Evolutionary conservation across 768 basidiomycete species (phyloP).

Genomic region (Suillus clintonianus): DNA sequence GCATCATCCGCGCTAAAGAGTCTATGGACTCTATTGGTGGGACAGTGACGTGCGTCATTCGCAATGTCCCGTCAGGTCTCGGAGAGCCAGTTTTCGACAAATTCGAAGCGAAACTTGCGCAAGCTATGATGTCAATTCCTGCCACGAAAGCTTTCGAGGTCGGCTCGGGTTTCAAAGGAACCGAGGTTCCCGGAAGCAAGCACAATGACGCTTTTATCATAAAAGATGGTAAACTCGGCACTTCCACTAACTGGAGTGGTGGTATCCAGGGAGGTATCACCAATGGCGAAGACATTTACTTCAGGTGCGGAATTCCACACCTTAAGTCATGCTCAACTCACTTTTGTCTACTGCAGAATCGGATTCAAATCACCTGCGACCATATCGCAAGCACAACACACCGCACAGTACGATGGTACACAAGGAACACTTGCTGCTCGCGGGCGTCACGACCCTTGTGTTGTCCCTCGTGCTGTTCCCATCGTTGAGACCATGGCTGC

Average conservation of each 20-base stretch:
- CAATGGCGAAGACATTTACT: conserved; percentile 97
- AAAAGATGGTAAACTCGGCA: conserved; percentile 76
- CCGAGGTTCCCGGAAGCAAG: conserved; percentile 87
- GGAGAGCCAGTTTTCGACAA: conserved; percentile 99
- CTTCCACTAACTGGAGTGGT: conserved; percentile 93
- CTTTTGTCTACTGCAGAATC: conserved; percentile 52
- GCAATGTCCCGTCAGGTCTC: conserved; percentile 85
- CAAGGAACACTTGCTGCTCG: conserved; percentile 85
- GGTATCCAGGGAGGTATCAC: conserved; percentile 98
- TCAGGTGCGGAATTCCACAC: conserved; percentile 58
- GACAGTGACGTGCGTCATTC: conserved; percentile 96
- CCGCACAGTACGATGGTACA: conserved; percentile 93
- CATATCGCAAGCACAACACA: conserved; percentile 88
- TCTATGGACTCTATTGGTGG: conserved; percentile 94
- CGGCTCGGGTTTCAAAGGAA: conserved; percentile 94
- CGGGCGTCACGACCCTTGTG: conserved; percentile 96
- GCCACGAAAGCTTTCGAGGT: conserved; percentile 99
- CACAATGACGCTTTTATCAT: conserved; percentile 90
- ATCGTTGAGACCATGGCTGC: conserved; percentile 99
- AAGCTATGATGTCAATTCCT: conserved; percentile 98
- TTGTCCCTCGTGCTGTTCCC: conserved; percentile 94
- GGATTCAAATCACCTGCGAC: conserved; percentile 99
- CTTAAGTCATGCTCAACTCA: conserved; percentile 8
- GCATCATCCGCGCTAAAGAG: conserved; percentile 92
- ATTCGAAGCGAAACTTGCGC: conserved; percentile 91